A percentile compares a stretch with the other conserved stretches of the same genome.
Conservation (phyloP, 2,329 filamentous ascomycete species). For the Laburnicola sp. region DNA sequence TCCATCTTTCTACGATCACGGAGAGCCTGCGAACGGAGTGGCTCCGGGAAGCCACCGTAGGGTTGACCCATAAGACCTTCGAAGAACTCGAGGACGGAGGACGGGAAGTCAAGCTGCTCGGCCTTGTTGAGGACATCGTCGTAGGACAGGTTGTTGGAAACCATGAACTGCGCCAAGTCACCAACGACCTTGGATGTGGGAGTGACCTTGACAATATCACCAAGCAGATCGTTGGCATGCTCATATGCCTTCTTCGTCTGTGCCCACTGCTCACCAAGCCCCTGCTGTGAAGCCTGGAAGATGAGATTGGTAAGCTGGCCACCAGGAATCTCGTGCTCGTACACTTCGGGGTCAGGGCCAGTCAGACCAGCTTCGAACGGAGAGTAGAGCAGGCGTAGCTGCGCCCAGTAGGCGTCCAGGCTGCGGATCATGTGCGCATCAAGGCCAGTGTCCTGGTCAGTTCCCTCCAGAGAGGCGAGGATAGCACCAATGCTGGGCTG, state of each 20-base stretch:
- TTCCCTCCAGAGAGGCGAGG: constrained; percentile 87
- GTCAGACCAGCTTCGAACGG: constrained; percentile 95
- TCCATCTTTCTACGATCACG: constrained; percentile 93
- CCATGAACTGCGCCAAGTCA: constrained; percentile 98
- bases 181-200: constrained; percentile 99
- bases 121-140: constrained; percentile 86
- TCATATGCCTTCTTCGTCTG: constrained; percentile 99
- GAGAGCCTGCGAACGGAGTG: constrained; percentile 83
- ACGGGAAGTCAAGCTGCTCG: constrained; percentile 92
- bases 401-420: constrained; percentile 94
- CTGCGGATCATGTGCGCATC: constrained; percentile 81
- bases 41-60: constrained; percentile 96
- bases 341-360: constrained; percentile 94
- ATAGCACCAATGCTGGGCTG: constrained; percentile 97
- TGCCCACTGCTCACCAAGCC: constrained; percentile 93
- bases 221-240: constrained; percentile 92
- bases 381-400: constrained; percentile 93
- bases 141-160: constrained; percentile 85
- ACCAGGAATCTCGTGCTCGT: constrained; percentile 98
- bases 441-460: constrained; percentile 76
- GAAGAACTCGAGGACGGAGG: constrained; percentile 95
- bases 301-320: constrained; percentile 99
- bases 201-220: constrained; percentile 99
- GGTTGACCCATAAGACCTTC: constrained; percentile 98
- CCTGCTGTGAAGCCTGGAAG: constrained; percentile 96